These are phyloP conservation scores for Pythium monospermum DNA, from an alignment of 352 stramenopile genomes.

Conservation along the genomic window DNA sequence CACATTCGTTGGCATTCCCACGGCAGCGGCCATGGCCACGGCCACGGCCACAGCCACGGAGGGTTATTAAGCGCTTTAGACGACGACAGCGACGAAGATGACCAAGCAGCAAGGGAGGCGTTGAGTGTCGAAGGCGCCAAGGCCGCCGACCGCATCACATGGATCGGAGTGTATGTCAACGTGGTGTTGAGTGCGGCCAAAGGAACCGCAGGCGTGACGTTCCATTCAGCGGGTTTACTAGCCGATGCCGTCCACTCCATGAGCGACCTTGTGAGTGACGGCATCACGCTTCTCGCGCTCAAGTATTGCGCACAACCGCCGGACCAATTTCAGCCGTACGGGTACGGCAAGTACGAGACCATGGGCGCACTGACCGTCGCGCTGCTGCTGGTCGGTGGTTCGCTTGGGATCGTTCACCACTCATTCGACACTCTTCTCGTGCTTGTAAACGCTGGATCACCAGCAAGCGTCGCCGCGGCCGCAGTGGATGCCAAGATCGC, in stretches of 20 bases:
- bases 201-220: slow-evolving; percentile 62
- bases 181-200: slow-evolving; percentile 58
- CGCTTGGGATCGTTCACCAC: slow-evolving; percentile 58
- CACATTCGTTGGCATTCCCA: slow-evolving; percentile 11
- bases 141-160: slow-evolving; percentile 61
- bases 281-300: slow-evolving; percentile 90
- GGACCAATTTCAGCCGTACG: slow-evolving; percentile 84
- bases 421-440: slow-evolving; percentile 60
- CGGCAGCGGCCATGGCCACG: no score
- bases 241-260: slow-evolving; percentile 94
- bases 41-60: slow-evolving; percentile 26
- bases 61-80: slow-evolving; percentile 20
- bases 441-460: slow-evolving; percentile 37
- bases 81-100: slow-evolving; percentile 25
- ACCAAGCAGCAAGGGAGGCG: slow-evolving; percentile 20
- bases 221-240: slow-evolving; percentile 87
- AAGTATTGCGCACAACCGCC: slow-evolving; percentile 89
- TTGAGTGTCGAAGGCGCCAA: slow-evolving; percentile 32
- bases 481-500: slow-evolving; percentile 24
- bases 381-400: slow-evolving; percentile 57
- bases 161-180: slow-evolving; percentile 65
- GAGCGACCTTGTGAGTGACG: slow-evolving; percentile 93
- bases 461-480: slow-evolving; percentile 10
- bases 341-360: slow-evolving; percentile 75
- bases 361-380: slow-evolving; percentile 60